phyloP scores from a whole-genome alignment of 73 alveolate genomes.

The Paramecium octaurelia region DNA sequence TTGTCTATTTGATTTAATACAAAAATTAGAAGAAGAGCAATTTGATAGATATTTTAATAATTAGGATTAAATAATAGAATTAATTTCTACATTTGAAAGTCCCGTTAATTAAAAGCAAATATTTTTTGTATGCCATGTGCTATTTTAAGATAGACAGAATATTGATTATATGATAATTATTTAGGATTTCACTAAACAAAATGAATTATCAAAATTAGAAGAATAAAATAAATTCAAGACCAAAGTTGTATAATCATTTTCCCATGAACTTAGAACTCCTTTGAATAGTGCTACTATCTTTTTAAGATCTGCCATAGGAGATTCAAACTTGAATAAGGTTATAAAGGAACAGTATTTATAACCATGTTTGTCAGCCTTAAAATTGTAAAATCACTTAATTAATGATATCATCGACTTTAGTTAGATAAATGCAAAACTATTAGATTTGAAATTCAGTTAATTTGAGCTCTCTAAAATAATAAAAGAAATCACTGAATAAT shows the following conservation, averaged over 20 bases:
- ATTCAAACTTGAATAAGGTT: neutral
- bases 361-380: conserved; percentile 49
- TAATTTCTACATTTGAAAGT: neutral
- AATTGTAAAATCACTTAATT: conserved; percentile 41
- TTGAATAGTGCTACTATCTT: conserved; percentile 41
- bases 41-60: neutral
- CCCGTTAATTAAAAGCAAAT: neutral
- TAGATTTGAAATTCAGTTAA: conserved; percentile 31
- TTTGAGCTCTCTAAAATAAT: conserved; percentile 37
- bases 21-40: neutral
- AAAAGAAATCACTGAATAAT: conserved; percentile 28
- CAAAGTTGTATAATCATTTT: conserved; percentile 48
- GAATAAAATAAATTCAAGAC: conserved; percentile 40
- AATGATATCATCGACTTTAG: conserved; percentile 58
- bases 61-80: neutral
- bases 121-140: neutral
- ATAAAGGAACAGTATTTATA: conserved; percentile 14
- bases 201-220: conserved; percentile 25
- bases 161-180: conserved; percentile 41
- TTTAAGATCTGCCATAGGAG: conserved; percentile 12
- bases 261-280: conserved; percentile 63
- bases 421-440: conserved; percentile 44
- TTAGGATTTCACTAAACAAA: conserved; percentile 44
- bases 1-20: neutral
- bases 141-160: neutral